Base-by-base conservation (phyloP, 306 rosid species). In the Prunus mongolica region DNA sequence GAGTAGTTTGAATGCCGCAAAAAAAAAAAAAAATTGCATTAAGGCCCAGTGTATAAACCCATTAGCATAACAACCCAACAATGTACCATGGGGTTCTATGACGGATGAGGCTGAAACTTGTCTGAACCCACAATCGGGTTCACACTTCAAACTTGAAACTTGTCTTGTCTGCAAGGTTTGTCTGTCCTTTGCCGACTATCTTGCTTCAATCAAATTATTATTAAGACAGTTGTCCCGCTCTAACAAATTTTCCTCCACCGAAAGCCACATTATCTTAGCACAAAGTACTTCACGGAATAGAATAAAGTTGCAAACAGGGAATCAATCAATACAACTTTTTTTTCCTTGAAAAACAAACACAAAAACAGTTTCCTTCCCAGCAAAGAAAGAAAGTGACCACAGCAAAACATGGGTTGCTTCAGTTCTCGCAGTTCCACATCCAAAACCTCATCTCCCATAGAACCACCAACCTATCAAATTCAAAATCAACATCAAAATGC, bases 401-500 rank as follows among this genome's bases (percentile, higher is more conserved):
- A 87, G 10, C 69, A 61, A 61, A 46, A 25, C 41, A 91, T 90
- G 96, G 88, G 89, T 2, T 89, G 97, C 78, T 92, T 87, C 82
- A 67, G 87, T 69, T 84, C 72, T 65, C 67, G 84, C 82, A 28
- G 85, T 76, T 85, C 91, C 72, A 84, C 72, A 67, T 62, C 84
- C 79, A 84, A 76, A 79, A 50, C 85, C 78, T 60, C 71, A 10
- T 70, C 83, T 34, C 51, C 83, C 72, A 41, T 54, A 83, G 69
- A 74, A 69, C 67, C 67, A 15, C 67, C 67, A 41, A 22, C 67
- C n/a, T 63, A 63, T 34, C 22, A 45, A 46, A 46, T 38, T 8
- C 76, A 41, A 27, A 27, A 72, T 20, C 41, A 46, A 13, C 8
- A 22, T 20, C 27, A 49, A 47, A 15, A 32, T 14, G 20, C 25